Evolutionary conservation across 1,284 basidiomycete genomes (phyloP).

Genomic region (Tilletia indica): DNA sequence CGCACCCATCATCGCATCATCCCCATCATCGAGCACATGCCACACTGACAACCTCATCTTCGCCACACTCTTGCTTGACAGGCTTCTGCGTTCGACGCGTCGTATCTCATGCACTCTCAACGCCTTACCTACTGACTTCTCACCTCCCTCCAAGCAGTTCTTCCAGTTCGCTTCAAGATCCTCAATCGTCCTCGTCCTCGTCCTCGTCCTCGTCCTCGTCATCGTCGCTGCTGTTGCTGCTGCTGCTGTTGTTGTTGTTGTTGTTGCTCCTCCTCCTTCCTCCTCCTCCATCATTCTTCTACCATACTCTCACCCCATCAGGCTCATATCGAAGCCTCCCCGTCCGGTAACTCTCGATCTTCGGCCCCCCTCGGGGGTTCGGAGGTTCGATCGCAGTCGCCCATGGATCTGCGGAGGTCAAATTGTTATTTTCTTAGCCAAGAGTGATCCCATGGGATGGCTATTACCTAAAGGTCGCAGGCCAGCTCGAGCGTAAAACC

Average conservation of each 20-base stretch:
- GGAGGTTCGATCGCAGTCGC: slow-evolving; percentile 1
- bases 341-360: slow-evolving; percentile 14
- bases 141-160: no score
- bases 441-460: neutral
- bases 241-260: neutral
- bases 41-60: no score
- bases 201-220: neutral
- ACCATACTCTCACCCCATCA: neutral
- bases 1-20: no score
- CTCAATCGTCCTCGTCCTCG: neutral
- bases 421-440: slow-evolving; percentile 6
- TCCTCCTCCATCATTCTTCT: neutral
- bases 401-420: slow-evolving; percentile 14
- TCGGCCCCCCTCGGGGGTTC: no score
- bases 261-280: neutral
- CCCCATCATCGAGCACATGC: no score
- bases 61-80: no score
- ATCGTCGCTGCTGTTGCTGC: neutral
- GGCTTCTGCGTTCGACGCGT: no score
- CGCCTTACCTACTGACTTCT: no score
- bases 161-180: no score
- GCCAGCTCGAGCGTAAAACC: slow-evolving; percentile 14
- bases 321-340: slow-evolving; percentile 18
- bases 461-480: slow-evolving; percentile 16
- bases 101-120: no score